phyloP scores from a whole-genome alignment of 768 basidiomycete species.

The Mycena venus region DNA sequence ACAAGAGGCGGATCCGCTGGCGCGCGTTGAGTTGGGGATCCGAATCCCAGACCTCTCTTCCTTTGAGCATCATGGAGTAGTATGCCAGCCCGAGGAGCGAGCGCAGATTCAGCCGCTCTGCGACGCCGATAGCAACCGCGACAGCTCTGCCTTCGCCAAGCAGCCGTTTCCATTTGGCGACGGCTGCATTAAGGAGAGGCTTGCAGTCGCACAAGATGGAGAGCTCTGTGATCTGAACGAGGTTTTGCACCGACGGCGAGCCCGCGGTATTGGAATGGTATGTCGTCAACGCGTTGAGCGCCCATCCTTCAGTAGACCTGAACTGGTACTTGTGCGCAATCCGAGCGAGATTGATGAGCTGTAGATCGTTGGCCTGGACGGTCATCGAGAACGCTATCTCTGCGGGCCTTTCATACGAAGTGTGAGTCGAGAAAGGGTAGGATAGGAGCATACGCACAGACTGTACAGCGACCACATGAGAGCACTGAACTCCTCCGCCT shows the following conservation, averaged over 20 bases:
- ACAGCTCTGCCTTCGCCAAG: conserved; percentile 61
- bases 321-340: conserved; percentile 73
- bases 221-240: conserved; percentile 64
- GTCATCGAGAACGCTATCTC: conserved; percentile 58
- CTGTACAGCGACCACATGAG: conserved; percentile 67
- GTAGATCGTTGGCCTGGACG: conserved; percentile 54
- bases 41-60: conserved; percentile 61
- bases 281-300: conserved; percentile 54
- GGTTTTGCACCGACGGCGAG: conserved; percentile 47
- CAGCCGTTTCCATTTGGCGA: conserved; percentile 61
- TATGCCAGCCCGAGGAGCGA: conserved; percentile 64
- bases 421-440: neutral
- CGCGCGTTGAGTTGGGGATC: conserved; percentile 59
- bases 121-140: conserved; percentile 58
- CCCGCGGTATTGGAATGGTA: conserved; percentile 49
- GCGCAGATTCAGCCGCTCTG: conserved; percentile 62
- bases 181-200: conserved; percentile 56
- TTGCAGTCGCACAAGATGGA: conserved; percentile 64
- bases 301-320: conserved; percentile 64
- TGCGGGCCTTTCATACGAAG: conserved; percentile 52
- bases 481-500: conserved; percentile 63
- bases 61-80: conserved; percentile 65
- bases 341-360: conserved; percentile 61
- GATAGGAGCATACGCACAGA: conserved; percentile 51
- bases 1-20: conserved; percentile 66